Conservation (phyloP, 192 early-diverging fungal species). For the Backusella mclennaniae region DNA sequence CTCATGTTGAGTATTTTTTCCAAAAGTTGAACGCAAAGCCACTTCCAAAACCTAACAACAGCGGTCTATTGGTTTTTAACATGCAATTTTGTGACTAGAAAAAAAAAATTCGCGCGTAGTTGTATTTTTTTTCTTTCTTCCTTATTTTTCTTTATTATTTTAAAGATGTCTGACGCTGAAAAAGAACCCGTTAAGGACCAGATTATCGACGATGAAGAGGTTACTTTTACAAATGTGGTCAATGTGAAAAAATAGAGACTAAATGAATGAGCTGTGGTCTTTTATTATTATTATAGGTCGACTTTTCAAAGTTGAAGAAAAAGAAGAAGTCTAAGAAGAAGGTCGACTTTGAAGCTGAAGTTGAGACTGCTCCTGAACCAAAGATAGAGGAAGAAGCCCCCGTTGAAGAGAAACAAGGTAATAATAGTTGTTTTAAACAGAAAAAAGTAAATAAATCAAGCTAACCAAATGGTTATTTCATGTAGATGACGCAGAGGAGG, state of each 20-base stretch:
- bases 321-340: slow-evolving; percentile 70
- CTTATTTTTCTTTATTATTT: neutral
- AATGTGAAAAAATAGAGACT: neutral
- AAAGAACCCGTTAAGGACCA: slow-evolving; percentile 37
- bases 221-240: neutral
- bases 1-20: too few relatives aligned
- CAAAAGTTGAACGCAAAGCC: neutral
- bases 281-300: slow-evolving; percentile 18
- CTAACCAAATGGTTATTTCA: neutral
- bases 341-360: slow-evolving; percentile 41
- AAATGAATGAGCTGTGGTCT: neutral
- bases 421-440: too few relatives aligned
- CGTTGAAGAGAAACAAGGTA: neutral
- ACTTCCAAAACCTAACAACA: neutral
- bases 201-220: slow-evolving; percentile 36
- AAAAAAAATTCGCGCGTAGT: slow-evolving; percentile 10
- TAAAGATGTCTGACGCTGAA: slow-evolving; percentile 41
- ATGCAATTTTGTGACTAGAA: slow-evolving; percentile 7
- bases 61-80: neutral
- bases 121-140: neutral
- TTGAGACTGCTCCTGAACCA: slow-evolving; percentile 23
- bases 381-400: slow-evolving; percentile 13
- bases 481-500: slow-evolving; percentile 43
- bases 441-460: neutral
- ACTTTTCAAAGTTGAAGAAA: slow-evolving; percentile 52